Evolutionary conservation across 352 stramenopile species (phyloP).

Genomic region (Albugo candida): DNA sequence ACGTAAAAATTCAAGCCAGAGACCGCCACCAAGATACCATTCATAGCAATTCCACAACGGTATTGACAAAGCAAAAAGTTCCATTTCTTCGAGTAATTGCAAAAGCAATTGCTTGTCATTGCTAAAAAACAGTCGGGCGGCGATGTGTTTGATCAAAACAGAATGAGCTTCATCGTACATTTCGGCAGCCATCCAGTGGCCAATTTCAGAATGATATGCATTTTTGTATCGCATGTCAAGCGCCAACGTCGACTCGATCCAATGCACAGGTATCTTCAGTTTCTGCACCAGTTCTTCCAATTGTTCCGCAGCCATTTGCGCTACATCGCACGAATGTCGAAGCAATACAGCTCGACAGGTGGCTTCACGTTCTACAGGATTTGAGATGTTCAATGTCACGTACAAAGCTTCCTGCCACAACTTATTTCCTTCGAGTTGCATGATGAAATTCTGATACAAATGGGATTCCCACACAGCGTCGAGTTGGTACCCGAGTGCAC

Average conservation of each 20-base stretch:
- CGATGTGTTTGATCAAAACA: slow-evolving; percentile 34
- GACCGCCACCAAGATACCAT: slow-evolving; percentile 26
- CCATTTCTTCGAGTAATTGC: slow-evolving; percentile 32
- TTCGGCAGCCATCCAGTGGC: slow-evolving; percentile 43
- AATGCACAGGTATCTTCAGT: slow-evolving; percentile 30
- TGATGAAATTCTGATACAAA: slow-evolving; percentile 66
- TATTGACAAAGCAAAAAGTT: slow-evolving; percentile 27
- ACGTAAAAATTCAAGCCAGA: slow-evolving; percentile 50
- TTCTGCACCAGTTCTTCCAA: slow-evolving; percentile 31
- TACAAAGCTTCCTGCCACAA: slow-evolving; percentile 59
- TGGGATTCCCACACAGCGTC: slow-evolving; percentile 57
- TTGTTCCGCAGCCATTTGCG: slow-evolving; percentile 21
- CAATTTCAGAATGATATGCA: slow-evolving; percentile 41
- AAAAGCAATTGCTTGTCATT: slow-evolving; percentile 31
- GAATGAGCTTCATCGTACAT: slow-evolving; percentile 41
- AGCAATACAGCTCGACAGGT: slow-evolving; percentile 42
- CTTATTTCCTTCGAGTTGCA: slow-evolving; percentile 37
- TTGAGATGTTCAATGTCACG: slow-evolving; percentile 55
- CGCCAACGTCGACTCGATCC: slow-evolving; percentile 47
- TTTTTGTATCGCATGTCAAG: slow-evolving; percentile 24
- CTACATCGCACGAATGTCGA: slow-evolving; percentile 19
- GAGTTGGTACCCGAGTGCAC: slow-evolving; percentile 48
- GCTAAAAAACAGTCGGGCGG: slow-evolving; percentile 36
- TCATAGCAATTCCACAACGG: slow-evolving; percentile 40
- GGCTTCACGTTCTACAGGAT: slow-evolving; percentile 24